Evolutionary conservation across 805 yeast species (phyloP).

Genomic region (Pichia exigua): DNA sequence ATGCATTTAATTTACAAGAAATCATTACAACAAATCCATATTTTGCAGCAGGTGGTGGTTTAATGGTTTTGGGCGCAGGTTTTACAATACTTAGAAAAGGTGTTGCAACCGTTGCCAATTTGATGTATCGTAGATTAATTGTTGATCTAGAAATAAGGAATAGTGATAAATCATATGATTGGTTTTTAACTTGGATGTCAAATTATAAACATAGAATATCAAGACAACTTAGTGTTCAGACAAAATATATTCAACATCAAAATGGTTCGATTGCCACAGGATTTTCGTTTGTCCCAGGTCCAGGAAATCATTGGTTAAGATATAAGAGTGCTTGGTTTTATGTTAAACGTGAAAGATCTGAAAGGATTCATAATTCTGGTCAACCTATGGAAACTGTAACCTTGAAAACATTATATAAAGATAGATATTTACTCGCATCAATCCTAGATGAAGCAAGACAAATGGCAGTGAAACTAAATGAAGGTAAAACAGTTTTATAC

Average conservation of each 20-base stretch:
- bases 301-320: constrained; percentile 83
- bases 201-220: constrained; percentile 65
- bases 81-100: constrained; percentile 73
- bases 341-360: constrained; percentile 85
- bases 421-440: constrained; percentile 59
- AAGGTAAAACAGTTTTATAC: constrained; percentile 89
- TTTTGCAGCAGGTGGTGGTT: constrained; percentile 97
- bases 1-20: constrained; percentile 26
- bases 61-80: constrained; percentile 90
- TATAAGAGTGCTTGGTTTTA: constrained; percentile 85
- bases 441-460: constrained; percentile 72
- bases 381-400: constrained; percentile 96
- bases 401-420: constrained; percentile 80
- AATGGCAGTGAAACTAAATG: constrained; percentile 72
- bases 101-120: constrained; percentile 49
- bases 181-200: constrained; percentile 98
- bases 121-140: constrained; percentile 72
- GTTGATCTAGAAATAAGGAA: constrained; percentile 92
- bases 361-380: constrained; percentile 82
- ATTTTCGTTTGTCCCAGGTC: constrained; percentile 92
- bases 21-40: constrained; percentile 63
- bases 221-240: constrained; percentile 85
- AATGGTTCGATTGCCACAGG: constrained; percentile 86
- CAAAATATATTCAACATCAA: constrained; percentile 79
- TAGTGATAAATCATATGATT: constrained; percentile 84